Conservation (phyloP, 495 filamentous ascomycete genomes). For the Aspergillus bertholletiae region DNA sequence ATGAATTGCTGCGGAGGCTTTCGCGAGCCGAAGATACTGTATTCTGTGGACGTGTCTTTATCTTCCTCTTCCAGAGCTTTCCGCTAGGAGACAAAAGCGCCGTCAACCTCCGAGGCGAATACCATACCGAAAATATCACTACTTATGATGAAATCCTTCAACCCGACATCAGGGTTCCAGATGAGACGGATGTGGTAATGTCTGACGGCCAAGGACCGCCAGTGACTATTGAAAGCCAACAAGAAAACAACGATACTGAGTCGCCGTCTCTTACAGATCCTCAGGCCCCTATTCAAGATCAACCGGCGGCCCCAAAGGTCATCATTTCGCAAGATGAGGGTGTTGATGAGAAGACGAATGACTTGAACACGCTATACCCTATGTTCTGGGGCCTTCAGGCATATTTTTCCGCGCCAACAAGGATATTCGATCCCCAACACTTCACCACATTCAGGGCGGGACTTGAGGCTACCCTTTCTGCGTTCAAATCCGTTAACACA, state of each 20-base stretch:
- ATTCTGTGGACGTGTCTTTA: constrained; percentile 94
- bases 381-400: constrained; percentile 92
- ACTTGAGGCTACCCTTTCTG: constrained; percentile 71
- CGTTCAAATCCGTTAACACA: constrained; percentile 76
- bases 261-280: constrained; percentile 8
- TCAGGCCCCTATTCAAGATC: constrained; percentile 18
- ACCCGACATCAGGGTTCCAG: constrained; percentile 13
- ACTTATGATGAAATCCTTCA: constrained; percentile 62
- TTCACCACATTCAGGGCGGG: constrained; percentile 75
- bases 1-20: constrained; percentile 85
- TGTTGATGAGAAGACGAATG: constrained; percentile 42
- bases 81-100: constrained; percentile 94
- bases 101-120: constrained; percentile 94
- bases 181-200: constrained; percentile 55
- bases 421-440: constrained; percentile 65
- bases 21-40: constrained; percentile 94
- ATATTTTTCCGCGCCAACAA: constrained; percentile 85
- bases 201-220: constrained; percentile 52
- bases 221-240: constrained; percentile 14
- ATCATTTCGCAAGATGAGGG: constrained; percentile 49
- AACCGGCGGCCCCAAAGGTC: constrained; percentile 41
- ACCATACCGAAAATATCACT: constrained; percentile 93
- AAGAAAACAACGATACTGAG: constrained; percentile 18
- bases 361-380: constrained; percentile 75
- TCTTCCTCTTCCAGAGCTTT: constrained; percentile 97